Evolutionary conservation across 495 filamentous ascomycete species (phyloP).

Genomic region (Pseudoneurospora amorphoporcata): DNA sequence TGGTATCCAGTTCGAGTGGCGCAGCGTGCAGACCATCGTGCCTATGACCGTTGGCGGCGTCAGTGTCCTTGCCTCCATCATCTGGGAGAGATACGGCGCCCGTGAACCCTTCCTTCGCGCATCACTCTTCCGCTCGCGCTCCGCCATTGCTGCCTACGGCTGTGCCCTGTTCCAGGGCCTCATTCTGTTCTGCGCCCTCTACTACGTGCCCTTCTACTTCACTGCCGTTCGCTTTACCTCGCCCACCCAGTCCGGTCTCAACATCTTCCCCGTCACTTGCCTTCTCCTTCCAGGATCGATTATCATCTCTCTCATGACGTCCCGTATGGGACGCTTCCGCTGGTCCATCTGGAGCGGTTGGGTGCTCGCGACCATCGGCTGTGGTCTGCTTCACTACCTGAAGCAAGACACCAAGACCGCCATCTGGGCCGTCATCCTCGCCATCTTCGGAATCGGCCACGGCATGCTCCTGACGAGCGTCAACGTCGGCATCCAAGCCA

Average conservation of each 20-base stretch:
- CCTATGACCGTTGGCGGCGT: constrained; percentile 36
- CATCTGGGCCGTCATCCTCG: constrained; percentile 42
- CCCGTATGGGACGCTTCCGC: constrained; percentile 40
- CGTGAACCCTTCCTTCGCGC: constrained; percentile 44
- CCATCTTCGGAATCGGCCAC: constrained; percentile 44
- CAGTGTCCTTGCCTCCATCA: constrained; percentile 16
- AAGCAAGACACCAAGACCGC: constrained; percentile 33
- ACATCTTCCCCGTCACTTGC: constrained; percentile 20
- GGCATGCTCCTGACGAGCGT: constrained; percentile 43
- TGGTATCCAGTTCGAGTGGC: constrained; percentile 43
- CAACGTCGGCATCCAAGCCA: constrained; percentile 44
- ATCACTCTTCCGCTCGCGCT: constrained; percentile 32
- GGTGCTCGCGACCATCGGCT: constrained; percentile 37
- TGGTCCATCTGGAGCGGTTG: constrained; percentile 49
- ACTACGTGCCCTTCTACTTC: constrained; percentile 58
- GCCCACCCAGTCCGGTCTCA: constrained; percentile 41
- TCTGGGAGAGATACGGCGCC: constrained; percentile 34
- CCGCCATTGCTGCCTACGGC: constrained; percentile 26
- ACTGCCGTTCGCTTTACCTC: constrained; percentile 45
- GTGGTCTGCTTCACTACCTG: constrained; percentile 38
- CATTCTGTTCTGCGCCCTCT: constrained; percentile 34
- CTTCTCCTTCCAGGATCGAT: constrained; percentile 28
- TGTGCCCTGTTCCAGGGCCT: constrained; percentile 27
- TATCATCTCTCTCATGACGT: constrained; percentile 38
- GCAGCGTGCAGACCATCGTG: constrained; percentile 31